Evolutionary conservation across 805 yeast species (phyloP).

Genomic region (Citeromyces nyonsensis): DNA sequence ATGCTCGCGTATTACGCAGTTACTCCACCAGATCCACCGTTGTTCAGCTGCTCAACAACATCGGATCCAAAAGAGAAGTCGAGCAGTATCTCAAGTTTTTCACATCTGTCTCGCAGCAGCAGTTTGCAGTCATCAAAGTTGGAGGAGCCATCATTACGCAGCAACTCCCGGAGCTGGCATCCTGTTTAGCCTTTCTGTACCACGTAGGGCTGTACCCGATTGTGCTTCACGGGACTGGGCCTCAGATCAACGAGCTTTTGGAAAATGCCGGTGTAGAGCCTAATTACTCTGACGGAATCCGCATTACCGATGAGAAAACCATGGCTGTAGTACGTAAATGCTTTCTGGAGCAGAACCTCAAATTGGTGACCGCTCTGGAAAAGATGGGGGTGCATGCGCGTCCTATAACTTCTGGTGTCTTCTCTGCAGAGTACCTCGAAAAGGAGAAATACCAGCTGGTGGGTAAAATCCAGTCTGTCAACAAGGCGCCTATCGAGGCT

Average conservation of each 20-base stretch:
- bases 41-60: slow-evolving; percentile 85
- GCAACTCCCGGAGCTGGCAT: slow-evolving; percentile 83
- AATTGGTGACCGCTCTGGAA: slow-evolving; percentile 90
- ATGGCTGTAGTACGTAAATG: slow-evolving; percentile 94
- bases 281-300: slow-evolving; percentile 87
- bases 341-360: slow-evolving; percentile 88
- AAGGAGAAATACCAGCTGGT: slow-evolving; percentile 84
- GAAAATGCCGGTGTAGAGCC: slow-evolving; percentile 95
- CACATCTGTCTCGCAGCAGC: slow-evolving; percentile 92
- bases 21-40: slow-evolving; percentile 87
- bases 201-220: slow-evolving; percentile 97
- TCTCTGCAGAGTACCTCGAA: slow-evolving; percentile 84
- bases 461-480: slow-evolving; percentile 77
- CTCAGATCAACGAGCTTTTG: slow-evolving; percentile 88
- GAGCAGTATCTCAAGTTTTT: slow-evolving; percentile 95
- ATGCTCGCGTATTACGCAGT: neutral
- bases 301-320: slow-evolving; percentile 88
- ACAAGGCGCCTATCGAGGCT: slow-evolving; percentile 84
- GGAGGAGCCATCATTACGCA: slow-evolving; percentile 99
- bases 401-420: slow-evolving; percentile 97
- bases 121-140: slow-evolving; percentile 95
- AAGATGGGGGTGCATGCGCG: slow-evolving; percentile 95
- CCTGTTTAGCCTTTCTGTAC: slow-evolving; percentile 88
- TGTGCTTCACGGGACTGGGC: slow-evolving; percentile 96
- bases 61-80: slow-evolving; percentile 94